phyloP scores from a whole-genome alignment of 805 yeast genomes.

The Yarrowia sp. region DNA sequence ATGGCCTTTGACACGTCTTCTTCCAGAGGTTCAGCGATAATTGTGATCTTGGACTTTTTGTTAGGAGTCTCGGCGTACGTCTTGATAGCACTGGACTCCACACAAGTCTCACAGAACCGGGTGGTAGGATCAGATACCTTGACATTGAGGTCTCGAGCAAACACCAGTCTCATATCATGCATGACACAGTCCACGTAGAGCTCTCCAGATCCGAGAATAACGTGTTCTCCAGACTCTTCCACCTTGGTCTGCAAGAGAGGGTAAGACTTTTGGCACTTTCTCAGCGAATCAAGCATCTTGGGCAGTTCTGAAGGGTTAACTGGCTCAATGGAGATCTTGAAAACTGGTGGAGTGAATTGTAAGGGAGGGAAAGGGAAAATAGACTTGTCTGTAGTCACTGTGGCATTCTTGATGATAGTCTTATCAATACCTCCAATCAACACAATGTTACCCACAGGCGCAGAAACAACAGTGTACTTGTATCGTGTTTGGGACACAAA shows the following conservation, averaged over 20 bases:
- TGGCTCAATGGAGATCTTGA: conserved; percentile 86
- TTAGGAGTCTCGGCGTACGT: conserved; percentile 67
- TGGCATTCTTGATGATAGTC: conserved; percentile 65
- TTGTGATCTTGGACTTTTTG: conserved; percentile 63
- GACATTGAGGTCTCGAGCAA: conserved; percentile 66
- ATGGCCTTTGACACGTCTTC: conserved; percentile 63
- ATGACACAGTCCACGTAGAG: conserved; percentile 82
- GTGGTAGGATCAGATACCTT: conserved; percentile 87
- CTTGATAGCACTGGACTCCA: conserved; percentile 69
- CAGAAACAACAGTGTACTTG: conserved; percentile 59
- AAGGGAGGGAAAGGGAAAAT: conserved; percentile 47
- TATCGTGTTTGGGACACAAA: conserved; percentile 75
- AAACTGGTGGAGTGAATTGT: conserved; percentile 61
- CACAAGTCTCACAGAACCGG: conserved; percentile 77
- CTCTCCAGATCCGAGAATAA: conserved; percentile 84
- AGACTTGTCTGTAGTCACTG: conserved; percentile 53
- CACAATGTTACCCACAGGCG: conserved; percentile 72
- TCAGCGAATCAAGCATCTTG: conserved; percentile 70
- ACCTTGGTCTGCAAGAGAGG: conserved; percentile 71
- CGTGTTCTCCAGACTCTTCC: conserved; percentile 90
- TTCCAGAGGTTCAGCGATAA: conserved; percentile 78
- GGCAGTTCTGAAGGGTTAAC: conserved; percentile 79
- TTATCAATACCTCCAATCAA: conserved; percentile 69
- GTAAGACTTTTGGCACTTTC: conserved; percentile 66
- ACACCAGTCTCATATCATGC: conserved; percentile 72